phyloP scores from a whole-genome alignment of 2,329 filamentous ascomycete genomes.

The Westerdykella sp. region DNA sequence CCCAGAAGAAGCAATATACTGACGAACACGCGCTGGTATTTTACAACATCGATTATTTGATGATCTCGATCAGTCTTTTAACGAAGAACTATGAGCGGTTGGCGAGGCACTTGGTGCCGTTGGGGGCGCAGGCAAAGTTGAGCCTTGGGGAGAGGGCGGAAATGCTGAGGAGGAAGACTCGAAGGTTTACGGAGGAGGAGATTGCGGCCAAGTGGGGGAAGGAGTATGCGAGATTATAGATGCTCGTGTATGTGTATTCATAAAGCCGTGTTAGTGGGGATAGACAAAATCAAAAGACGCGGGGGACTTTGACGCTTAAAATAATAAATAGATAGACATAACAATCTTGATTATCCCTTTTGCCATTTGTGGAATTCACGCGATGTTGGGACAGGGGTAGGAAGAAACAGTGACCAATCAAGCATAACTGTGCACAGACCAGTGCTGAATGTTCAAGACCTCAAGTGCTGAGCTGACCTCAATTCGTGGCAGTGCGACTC shows the following conservation, averaged over 20 bases:
- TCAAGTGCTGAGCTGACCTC: too few species aligned
- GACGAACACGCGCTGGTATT: conserved; percentile 67
- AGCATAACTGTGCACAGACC: too few species aligned
- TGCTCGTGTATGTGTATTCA: background rate
- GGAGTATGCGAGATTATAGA: conserved; percentile 17
- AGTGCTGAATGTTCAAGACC: too few species aligned
- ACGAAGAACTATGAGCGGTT: conserved; percentile 66
- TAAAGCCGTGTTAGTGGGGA: too few species aligned
- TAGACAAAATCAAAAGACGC: too few species aligned
- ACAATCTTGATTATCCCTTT: too few species aligned
- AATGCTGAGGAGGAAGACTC: conserved; percentile 61
- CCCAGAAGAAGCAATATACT: conserved; percentile 61
- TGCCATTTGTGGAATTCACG: too few species aligned
- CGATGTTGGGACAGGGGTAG: too few species aligned
- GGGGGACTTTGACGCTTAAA: too few species aligned
- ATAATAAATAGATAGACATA: too few species aligned
- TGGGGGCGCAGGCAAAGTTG: conserved; percentile 64
- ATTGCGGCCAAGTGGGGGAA: conserved; percentile 53
- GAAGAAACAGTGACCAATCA: too few species aligned
- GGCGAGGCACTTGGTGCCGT: conserved; percentile 65
- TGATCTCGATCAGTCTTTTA: conserved; percentile 64
- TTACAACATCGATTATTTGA: conserved; percentile 73
- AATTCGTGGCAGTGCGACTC: too few species aligned
- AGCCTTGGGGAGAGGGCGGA: conserved; percentile 56
- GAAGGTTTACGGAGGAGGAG: conserved; percentile 59